Base-by-base conservation (phyloP, 2,329 filamentous ascomycete species). In the Colletotrichum karsti region DNA sequence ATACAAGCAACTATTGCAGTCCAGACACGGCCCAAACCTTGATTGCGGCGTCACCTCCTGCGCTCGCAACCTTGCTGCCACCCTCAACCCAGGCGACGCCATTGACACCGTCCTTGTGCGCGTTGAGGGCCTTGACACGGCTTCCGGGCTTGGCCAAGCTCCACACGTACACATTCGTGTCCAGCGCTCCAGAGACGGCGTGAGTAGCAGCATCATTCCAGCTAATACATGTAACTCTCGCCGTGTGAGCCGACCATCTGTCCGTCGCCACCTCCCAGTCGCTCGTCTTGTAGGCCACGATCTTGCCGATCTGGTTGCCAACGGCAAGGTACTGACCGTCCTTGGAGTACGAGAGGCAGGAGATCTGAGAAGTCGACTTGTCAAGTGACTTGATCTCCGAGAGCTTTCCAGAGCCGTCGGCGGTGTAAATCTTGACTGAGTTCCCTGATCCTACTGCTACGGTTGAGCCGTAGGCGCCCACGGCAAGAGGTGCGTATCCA, bases 61-160 rank as follows among this genome's bases (percentile, higher is more conserved):
- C 89, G 73, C 92, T 97, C 9, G 93, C 90, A 55, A 98, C 85
- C 81, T 88, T 93, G 24, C 33, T 53, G 65, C 85, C 84, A 8
- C 87, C 89, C 28, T 86, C 87, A 13, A 93, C 85, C 94, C 95
- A 99, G 12, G 87, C 87, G 15, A 98, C 92, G 15, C 93, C 95
- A 72, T 92, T 94, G 18, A 98, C 94, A 9, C 96, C 96, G 76
- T 98, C 96, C 82, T 98, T 98, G 82, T 99, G 96, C 55, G 95
- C 94, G 76, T 97, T 97, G 22, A 90, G 82, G 13, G 90, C 91
- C 83, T 96, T 95, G 72, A 97, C 88, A 72, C 95, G 88, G 79
- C 93, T 93, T 3, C 93, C 94, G 1, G 95, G 95, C 77, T 93
- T 93, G 41, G 83, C 85, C 63, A 98, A 80, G 77, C 93, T 97